phyloP scores from a whole-genome alignment of 768 basidiomycete species.

The Rhodotorula toruloides region DNA sequence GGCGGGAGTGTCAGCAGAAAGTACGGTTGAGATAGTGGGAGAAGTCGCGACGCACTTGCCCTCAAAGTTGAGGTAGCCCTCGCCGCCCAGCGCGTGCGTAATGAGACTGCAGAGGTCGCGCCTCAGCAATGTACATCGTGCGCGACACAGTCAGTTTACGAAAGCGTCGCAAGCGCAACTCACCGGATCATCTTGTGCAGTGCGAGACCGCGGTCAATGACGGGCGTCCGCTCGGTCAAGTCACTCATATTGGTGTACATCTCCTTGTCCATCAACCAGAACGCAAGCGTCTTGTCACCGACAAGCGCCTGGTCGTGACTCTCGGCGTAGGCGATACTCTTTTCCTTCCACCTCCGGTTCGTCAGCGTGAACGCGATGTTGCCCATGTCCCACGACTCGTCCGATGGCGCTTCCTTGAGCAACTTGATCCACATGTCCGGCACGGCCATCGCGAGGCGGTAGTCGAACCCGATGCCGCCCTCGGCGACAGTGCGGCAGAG shows the following conservation, averaged over 20 bases:
- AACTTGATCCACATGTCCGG: constrained; percentile 99
- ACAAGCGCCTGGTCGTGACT: constrained; percentile 97
- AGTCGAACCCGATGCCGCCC: constrained; percentile 96
- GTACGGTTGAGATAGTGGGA: neutral
- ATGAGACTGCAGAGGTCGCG: constrained; percentile 60
- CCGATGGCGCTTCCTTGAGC: constrained; percentile 73
- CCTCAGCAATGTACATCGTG: neutral
- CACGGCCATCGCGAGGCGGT: constrained; percentile 94
- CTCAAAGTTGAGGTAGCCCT: constrained; percentile 96
- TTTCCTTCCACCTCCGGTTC: constrained; percentile 83
- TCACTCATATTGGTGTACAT: constrained; percentile 98
- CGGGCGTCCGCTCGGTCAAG: constrained; percentile 68
- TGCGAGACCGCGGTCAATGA: constrained; percentile 81
- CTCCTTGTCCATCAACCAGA: constrained; percentile 99
- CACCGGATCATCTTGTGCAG: constrained; percentile 98
- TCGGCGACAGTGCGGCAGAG: constrained; percentile 69
- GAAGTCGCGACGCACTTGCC: constrained; percentile 38
- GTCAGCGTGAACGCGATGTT: constrained; percentile 83
- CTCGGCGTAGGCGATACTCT: constrained; percentile 87
- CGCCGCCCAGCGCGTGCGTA: constrained; percentile 87
- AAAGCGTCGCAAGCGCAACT: constrained; percentile 31
- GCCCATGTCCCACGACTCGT: constrained; percentile 81
- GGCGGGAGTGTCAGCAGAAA: neutral
- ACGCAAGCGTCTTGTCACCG: constrained; percentile 96
- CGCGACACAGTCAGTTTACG: too few relatives aligned